Evolutionary conservation across 2,329 filamentous ascomycete species (phyloP), one percentile per base, ranked within the genome.

Genomic region (Sporothrix euskadiensis): DNA sequence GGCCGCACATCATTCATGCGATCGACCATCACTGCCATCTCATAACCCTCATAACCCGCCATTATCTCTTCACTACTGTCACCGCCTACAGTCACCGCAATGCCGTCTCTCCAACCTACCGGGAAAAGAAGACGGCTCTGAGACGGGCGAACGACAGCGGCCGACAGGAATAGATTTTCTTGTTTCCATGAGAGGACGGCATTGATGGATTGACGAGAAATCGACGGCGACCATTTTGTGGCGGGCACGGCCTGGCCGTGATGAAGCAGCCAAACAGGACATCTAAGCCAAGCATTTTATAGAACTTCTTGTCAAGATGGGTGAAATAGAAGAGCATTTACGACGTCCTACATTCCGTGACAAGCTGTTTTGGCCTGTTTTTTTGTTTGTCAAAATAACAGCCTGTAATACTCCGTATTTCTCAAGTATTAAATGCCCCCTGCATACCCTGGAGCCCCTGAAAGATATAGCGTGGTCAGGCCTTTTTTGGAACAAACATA

Each of bases 1-100:
- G 39, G 56, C 41, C 54, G 56, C 39, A 63, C 41, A 71, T 59
- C 68, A 70, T 59, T 35, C 7, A 59, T 70, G 68, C 68, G 12
- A 14, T 14, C 63, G 22, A 4, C 2, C 0, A 7, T 19, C 39
- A 47, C 10, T 2, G n/a, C 63, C 12, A 49, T 49, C 63, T 19
- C 14, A n/a, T 26, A 26, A 26, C 26, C 22, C 30, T 26, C 26
- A 26, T 26, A 26, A 16, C 14, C 30, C 57, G 56, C 12, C 56
- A 35, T 59, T 4, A 14, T 7, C 4, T 26, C 61, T 49, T 9
- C n/a, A 7, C 14, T 16, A 61, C 57, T 41, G 16, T 61, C 35
- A 3, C 3, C 10, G 7, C 57, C 14, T 16, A 61, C 57, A 22
- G 16, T 61, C 35, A 3, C 3, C 10, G 7, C 57, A n/a, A 61